Percentiles rank a stretch among this genome's conserved stretches.
Conservation (phyloP, 257 asterid species). For the Knoxia roxburghii region DNA sequence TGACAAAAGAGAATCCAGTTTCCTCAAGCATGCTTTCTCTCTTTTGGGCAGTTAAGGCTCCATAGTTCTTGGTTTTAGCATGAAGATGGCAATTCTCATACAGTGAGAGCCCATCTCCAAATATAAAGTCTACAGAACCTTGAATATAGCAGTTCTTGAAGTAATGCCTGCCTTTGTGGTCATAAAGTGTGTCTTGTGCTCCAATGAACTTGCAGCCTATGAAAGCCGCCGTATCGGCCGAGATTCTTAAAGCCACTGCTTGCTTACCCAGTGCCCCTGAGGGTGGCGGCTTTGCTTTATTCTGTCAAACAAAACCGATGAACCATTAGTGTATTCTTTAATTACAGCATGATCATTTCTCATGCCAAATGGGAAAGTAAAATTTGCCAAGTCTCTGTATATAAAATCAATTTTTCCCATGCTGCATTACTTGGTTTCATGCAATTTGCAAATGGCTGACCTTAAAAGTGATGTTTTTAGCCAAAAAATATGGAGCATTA, state of each 20-base stretch:
- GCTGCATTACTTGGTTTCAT: not conserved
- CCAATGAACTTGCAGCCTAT: constrained; percentile 75
- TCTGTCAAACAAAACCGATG: constrained; percentile 35
- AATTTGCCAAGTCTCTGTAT: not conserved
- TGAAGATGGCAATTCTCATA: constrained; percentile 68
- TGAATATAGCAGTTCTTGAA: constrained; percentile 73
- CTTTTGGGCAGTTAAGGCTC: constrained; percentile 91
- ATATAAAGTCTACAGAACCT: constrained; percentile 89
- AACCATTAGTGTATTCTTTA: not conserved
- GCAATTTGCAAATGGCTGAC: constrained; percentile 25
- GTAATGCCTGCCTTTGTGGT: constrained; percentile 82
- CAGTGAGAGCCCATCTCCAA: constrained; percentile 64
- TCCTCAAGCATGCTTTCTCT: constrained; percentile 80
- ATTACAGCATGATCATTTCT: not conserved
- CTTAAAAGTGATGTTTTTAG: constrained; percentile 75
- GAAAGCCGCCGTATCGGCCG: constrained; percentile 81
- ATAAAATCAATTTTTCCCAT: not conserved
- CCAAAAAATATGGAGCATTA: constrained; percentile 79
- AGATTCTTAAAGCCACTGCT: constrained; percentile 91
- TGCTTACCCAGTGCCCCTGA: constrained; percentile 79
- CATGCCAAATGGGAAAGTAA: not conserved
- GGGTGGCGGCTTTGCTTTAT: constrained; percentile 57
- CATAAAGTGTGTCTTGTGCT: constrained; percentile 83
- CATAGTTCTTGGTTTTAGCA: constrained; percentile 53
- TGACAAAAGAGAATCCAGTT: constrained; percentile 83